Conservation (phyloP, 345 rosid genomes). For the Acer saccharum region DNA sequence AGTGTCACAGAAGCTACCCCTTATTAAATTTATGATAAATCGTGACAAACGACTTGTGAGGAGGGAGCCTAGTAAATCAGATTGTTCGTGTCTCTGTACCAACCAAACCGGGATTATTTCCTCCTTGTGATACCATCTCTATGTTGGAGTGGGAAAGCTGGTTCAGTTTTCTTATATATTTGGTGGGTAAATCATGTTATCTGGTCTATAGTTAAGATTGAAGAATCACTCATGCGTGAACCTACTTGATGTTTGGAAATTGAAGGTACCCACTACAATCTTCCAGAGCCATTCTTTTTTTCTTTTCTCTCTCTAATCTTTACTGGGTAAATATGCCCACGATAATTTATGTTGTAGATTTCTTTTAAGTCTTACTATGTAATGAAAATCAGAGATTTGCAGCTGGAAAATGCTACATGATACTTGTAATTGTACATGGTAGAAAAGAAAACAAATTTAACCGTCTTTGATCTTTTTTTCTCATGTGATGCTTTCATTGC, state of each 20-base stretch:
- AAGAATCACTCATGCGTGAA: slow-evolving; percentile 7
- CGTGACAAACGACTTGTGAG: slow-evolving; percentile 75
- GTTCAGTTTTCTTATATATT: background rate
- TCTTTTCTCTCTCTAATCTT: background rate
- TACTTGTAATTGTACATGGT: slow-evolving; percentile 19
- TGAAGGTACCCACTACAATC: background rate
- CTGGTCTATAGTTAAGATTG: background rate
- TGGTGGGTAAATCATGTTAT: background rate
- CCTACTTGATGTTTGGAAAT: background rate
- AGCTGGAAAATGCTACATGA: slow-evolving; percentile 4
- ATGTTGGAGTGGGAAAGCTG: background rate
- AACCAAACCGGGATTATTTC: slow-evolving; percentile 58
- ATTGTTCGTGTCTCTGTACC: slow-evolving; percentile 80
- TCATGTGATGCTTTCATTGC: no score
- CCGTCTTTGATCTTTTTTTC: background rate
- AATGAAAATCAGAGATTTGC: background rate
- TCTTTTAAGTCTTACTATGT: background rate
- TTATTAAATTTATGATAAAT: slow-evolving; percentile 79
- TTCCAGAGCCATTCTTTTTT: background rate
- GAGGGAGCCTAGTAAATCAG: slow-evolving; percentile 54
- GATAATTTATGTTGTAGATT: background rate
- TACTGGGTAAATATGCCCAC: background rate
- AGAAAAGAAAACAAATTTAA: slow-evolving; percentile 15
- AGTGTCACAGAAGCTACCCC: slow-evolving; percentile 79
- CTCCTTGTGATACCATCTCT: slow-evolving; percentile 37